Evolutionary conservation across 352 stramenopile species (phyloP), one percentile per base, ranked within the genome.

Genomic region (Phytopythium aichiense): DNA sequence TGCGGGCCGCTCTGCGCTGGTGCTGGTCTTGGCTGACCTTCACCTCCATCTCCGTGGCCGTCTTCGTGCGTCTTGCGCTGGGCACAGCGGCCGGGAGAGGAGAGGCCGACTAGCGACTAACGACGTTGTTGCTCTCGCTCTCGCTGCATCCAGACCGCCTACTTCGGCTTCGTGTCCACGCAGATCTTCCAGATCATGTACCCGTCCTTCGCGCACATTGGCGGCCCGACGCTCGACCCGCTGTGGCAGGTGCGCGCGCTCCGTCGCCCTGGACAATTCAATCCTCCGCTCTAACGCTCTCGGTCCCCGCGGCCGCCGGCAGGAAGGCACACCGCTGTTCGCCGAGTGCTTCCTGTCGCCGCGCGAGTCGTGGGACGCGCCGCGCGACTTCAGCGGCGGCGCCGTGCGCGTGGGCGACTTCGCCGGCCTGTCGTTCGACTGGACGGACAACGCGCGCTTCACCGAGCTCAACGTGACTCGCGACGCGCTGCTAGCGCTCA

Each of bases 151-250:
- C 69, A 91, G 81, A 62, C 68, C 30, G 58, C 62, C 28, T 91
- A 91, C 68, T 88, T 89, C 68, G 63, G 61, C 31, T 87, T 79
- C 53, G 79, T 81, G 43, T 68, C 67, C 53, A 62, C 69, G 22
- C 58, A 92, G 83, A 67, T 92, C 56, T 88, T 85, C 67, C 59
- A 62, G 58, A 91, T 92, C 69, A 88, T 91, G 70, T 84, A 87
- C 48, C 84, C 84, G 51, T 70, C 67, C 7, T 92, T 91, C 65
- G 63, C 66, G 2, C 55, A 84, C 52, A 69, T 66, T 1, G 43
- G 65, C 28, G 77, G 73, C 3, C 71, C 62, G 56, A 90, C 77
- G 6, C 61, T 92, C 16, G 76, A 89, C 58, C 79, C 81, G 31
- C 63, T 91, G 13, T 92, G 84, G 83, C 62, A 68, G 22, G 75